Conservation (phyloP, 768 basidiomycete genomes). For the Floccularia luteovirens region DNA sequence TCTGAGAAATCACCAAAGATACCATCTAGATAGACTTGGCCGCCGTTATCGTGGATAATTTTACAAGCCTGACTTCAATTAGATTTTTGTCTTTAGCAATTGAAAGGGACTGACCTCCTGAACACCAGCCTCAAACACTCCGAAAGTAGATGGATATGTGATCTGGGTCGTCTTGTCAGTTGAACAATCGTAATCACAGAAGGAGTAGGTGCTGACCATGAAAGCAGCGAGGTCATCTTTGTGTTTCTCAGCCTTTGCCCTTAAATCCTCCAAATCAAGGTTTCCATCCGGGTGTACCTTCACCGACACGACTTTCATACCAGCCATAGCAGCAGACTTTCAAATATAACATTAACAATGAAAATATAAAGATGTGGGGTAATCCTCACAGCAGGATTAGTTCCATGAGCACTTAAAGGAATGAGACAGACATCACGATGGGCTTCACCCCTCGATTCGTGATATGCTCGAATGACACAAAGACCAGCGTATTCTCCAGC, state of each 20-base stretch:
- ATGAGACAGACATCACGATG: constrained; percentile 90
- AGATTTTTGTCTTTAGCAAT: not conserved
- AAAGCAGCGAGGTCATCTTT: constrained; percentile 90
- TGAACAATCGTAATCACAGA: constrained; percentile 1
- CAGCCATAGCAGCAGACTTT: constrained; percentile 95
- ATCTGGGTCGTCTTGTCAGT: constrained; percentile 42
- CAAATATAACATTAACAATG: constrained; percentile 9
- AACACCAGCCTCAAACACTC: constrained; percentile 93
- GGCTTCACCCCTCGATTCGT: constrained; percentile 78
- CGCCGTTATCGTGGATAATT: constrained; percentile 91
- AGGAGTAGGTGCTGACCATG: constrained; percentile 53
- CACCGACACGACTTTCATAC: constrained; percentile 93
- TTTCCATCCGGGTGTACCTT: constrained; percentile 85
- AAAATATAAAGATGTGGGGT: not conserved
- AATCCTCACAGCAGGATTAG: constrained; percentile 85
- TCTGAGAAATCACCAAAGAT: constrained; percentile 6
- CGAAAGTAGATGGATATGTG: constrained; percentile 96
- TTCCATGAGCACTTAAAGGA: constrained; percentile 95
- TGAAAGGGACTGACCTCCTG: constrained; percentile 39
- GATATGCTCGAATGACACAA: constrained; percentile 89
- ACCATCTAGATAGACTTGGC: constrained; percentile 97
- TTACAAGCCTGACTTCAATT: constrained; percentile 68
- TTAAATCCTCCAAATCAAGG: constrained; percentile 82
- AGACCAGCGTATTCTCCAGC: constrained; percentile 98
- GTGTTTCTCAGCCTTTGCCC: constrained; percentile 82